Evolutionary conservation across 2,329 filamentous ascomycete species (phyloP), one percentile per base, ranked within the genome.

Genomic region (Pseudogymnoascus destructans): DNA sequence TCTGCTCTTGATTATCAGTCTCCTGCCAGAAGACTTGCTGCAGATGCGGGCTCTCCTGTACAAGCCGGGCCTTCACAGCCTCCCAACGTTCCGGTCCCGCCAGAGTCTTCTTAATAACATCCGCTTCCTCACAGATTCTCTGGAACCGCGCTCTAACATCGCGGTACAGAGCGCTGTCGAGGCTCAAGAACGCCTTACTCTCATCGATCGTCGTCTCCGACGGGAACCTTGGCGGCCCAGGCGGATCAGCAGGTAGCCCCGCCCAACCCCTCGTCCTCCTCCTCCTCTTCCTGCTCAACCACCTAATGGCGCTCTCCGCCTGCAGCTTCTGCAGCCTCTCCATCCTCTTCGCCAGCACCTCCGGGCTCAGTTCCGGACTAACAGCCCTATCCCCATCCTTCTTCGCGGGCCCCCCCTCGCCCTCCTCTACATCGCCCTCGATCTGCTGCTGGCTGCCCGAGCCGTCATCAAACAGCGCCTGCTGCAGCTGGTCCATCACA

Each of bases 191-290:
- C 10, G 77, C 76, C 66, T 89, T 88, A 66, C 85, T 85, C 70
- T 92, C 86, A 63, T 88, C 85, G 60, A 93, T 79, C 0, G 87
- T 91, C 10, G 86, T 91, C 70, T 93, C 88, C 0, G 87, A 92
- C 0, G 86, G 86, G 62, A 89, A 93, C 19, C 88, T 81, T 11
- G 85, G 83, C 17, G 84, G 80, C 3, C 83, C 81, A 1, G 83
- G 78, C 5, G 81, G 80, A 66, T 88, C 85, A 35, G 84, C 78
- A 11, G 85, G 81, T 23, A 87, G 69, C 2, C 84, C 83, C 40
- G 79, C 83, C 75, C 82, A 86, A n/a, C 79, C 80, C 64, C 81
- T 78, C 58, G 83, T 85, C 52, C 85, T 78, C 61, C 85, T 80
- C 57, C 86, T 79, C 57, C 85, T 80, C 68, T 87, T 89, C 59